These are phyloP conservation scores for Petunia hybrid DNA, from an alignment of 305 asterid genomes.

Conservation along the genomic window DNA sequence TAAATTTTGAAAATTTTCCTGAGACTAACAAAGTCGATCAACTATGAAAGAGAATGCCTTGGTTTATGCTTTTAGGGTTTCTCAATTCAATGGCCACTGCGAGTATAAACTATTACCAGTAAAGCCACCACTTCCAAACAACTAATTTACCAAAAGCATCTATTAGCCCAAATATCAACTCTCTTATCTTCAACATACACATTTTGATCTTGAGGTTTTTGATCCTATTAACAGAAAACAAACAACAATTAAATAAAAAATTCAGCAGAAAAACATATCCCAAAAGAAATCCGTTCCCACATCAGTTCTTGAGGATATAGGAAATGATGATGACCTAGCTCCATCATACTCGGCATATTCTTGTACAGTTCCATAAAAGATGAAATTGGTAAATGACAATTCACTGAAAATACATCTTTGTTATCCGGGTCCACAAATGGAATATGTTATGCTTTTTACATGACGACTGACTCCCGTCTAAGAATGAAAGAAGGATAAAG, in stretches of 20 bases:
- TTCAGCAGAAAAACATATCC: conserved; percentile 7
- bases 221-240: background rate
- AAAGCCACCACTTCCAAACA: conserved; percentile 21
- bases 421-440: too few species aligned
- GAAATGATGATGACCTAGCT: background rate
- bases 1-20: background rate
- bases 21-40: conserved; percentile 21
- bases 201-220: conserved; percentile 12
- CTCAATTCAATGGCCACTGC: conserved; percentile 4
- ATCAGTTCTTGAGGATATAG: conserved; percentile 4
- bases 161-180: conserved; percentile 13
- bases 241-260: background rate
- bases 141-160: conserved; percentile 13
- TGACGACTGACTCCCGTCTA: too few species aligned
- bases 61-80: background rate
- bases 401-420: too few species aligned
- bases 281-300: background rate
- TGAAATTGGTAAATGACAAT: too few species aligned
- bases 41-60: background rate
- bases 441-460: too few species aligned
- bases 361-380: too few species aligned
- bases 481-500: too few species aligned
- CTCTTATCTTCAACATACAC: background rate
- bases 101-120: conserved; percentile 11
- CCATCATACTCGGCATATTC: background rate